These are phyloP conservation scores for Claviceps sp. DNA, from an alignment of 2,329 filamentous ascomycete genomes.

Conservation along the genomic window DNA sequence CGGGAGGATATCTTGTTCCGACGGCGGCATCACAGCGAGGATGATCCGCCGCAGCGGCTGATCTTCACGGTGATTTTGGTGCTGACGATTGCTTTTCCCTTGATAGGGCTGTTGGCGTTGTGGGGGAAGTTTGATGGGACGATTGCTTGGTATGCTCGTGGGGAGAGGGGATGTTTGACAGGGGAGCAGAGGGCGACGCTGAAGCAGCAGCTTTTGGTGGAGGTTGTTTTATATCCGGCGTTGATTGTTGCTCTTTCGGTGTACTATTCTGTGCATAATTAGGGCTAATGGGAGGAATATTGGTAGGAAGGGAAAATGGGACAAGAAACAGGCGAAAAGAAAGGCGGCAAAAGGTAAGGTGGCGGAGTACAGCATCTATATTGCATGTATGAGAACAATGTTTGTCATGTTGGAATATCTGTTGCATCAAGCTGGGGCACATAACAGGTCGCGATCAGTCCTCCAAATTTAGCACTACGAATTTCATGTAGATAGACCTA, in stretches of 20 bases:
- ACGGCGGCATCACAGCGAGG: conserved; percentile 14
- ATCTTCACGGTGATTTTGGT: conserved; percentile 27
- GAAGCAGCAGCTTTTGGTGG: conserved; percentile 23
- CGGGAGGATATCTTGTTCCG: conserved; percentile 18
- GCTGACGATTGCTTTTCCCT: conserved; percentile 30
- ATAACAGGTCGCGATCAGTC: background rate
- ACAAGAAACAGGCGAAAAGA: background rate
- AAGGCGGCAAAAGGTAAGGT: background rate
- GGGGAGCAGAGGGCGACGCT: conserved; percentile 17
- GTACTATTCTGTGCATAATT: conserved; percentile 14
- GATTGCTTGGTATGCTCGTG: conserved; percentile 35
- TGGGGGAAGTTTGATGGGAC: conserved; percentile 30
- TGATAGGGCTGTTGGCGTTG: conserved; percentile 31
- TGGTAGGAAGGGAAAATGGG: background rate
- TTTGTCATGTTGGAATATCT: background rate
- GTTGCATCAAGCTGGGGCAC: background rate
- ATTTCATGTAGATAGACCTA: background rate
- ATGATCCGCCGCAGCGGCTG: conserved; percentile 17
- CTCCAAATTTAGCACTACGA: too few species aligned
- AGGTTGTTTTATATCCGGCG: conserved; percentile 19
- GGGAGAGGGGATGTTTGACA: conserved; percentile 28
- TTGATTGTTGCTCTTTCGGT: conserved; percentile 19
- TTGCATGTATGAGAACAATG: background rate
- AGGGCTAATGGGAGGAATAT: too few species aligned
- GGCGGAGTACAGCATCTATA: too few species aligned